Evolutionary conservation across 2,329 filamentous ascomycete species (phyloP).

Genomic region (Sclerotinia borealis): DNA sequence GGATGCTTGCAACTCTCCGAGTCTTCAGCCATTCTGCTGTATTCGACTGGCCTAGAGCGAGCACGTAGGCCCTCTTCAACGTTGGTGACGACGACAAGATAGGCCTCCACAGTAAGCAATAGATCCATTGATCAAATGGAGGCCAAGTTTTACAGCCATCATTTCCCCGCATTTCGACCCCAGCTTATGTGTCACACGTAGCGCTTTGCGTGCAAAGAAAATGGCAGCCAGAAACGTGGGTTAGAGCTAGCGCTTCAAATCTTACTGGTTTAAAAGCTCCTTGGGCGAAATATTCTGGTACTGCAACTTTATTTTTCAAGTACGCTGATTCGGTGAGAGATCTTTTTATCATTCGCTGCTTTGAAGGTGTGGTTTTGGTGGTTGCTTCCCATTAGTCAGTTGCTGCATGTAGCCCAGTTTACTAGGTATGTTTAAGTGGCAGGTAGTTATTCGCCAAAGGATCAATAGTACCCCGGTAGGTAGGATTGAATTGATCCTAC

Average conservation of each 20-base stretch:
- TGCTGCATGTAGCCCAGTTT: neutral
- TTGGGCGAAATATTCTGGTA: neutral
- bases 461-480: neutral
- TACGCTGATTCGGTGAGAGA: neutral
- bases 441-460: neutral
- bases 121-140: neutral
- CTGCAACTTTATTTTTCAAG: conserved; percentile 4
- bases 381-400: neutral
- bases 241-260: neutral
- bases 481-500: neutral
- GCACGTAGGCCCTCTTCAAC: neutral
- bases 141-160: neutral
- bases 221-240: conserved; percentile 5
- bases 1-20: neutral
- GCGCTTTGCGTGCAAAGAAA: neutral
- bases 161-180: conserved; percentile 12
- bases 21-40: neutral
- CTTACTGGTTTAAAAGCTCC: neutral
- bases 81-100: neutral
- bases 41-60: neutral
- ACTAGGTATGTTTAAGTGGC: conserved; percentile 7
- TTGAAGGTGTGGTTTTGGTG: neutral
- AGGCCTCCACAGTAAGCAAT: neutral
- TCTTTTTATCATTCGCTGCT: neutral
- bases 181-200: conserved; percentile 7